A percentile compares a stretch with the other conserved stretches of the same genome.
Evolutionary conservation across 176 grass and related monocot genomes (phyloP).

Genomic region (Poa pratensis): DNA sequence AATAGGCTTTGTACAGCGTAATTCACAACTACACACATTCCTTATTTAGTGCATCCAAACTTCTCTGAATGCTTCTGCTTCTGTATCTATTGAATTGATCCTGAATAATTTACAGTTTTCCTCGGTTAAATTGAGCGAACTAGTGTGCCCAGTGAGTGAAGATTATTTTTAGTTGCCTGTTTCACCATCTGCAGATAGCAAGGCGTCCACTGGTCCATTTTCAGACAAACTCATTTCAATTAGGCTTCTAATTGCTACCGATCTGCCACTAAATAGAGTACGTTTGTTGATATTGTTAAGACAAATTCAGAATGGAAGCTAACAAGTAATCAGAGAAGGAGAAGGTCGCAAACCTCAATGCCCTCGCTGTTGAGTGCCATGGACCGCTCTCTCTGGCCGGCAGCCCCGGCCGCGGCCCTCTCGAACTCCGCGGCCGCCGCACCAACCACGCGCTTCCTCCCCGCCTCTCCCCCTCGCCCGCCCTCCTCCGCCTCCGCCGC

Average conservation of each 20-base stretch:
- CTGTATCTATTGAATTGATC: neutral
- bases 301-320: neutral
- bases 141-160: neutral
- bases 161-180: neutral
- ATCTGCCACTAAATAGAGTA: neutral
- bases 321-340: neutral
- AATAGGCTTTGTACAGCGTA: neutral
- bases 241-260: neutral
- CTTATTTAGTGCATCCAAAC: neutral
- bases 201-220: neutral
- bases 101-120: neutral
- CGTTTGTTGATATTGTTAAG: neutral
- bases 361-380: conserved; percentile 91
- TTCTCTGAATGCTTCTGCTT: neutral
- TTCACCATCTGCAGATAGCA: neutral
- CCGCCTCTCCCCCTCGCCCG: neutral
- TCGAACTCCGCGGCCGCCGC: conserved; percentile 50
- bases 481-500: conserved; percentile 33
- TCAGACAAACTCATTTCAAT: neutral
- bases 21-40: neutral
- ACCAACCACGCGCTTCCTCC: conserved; percentile 43
- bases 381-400: conserved; percentile 71
- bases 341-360: conserved; percentile 57
- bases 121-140: neutral
- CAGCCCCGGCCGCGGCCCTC: conserved; percentile 32